Evolutionary conservation across 768 basidiomycete species (phyloP), one percentile per base, ranked within the genome.

Genomic region (Tylopilus vinaceipallidus): DNA sequence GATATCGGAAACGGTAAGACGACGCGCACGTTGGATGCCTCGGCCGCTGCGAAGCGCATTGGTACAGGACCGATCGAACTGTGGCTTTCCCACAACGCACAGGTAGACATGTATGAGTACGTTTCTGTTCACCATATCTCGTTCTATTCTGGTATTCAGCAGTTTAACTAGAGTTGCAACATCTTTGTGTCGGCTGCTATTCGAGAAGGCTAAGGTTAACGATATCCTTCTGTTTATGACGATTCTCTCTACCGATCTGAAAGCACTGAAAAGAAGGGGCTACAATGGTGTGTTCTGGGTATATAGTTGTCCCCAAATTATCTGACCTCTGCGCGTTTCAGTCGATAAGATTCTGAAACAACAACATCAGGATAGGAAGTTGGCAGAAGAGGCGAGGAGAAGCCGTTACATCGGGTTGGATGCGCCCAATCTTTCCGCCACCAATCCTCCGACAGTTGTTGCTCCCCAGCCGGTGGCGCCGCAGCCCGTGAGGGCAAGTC

Each of bases 151-250:
- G 49, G 16, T 11, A 17, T 49, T 47, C 48, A 38, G 16, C 19
- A 22, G 51, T 33, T 29, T 48, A 16, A 47, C 39, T 42, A 95
- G 93, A 67, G 85, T 98, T 13, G 87, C 95, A 0, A 85, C 83
- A 1, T 86, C 89, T 2, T 71, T 98, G 26, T 92, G 91, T 64
- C 83, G 84, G 16, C 64, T 88, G 7, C 68, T 97, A 26, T 90
- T 98, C 54, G 80, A 87, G 47, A 76, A 81, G 8, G 84, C 84
- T 2, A 87, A 88, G 66, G 80, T 85, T 22, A 91, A 94, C 61
- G 95, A 99, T 64, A 82, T 89, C 0, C 74, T 99, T 7, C 65
- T 98, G 8, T 86, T 98, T 57, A 89, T 91, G 81, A 97, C 94
- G 0, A 91, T 99, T 45, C 76, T 99, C 16, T 91, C 92, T 0